phyloP scores from a whole-genome alignment of 2,329 filamentous ascomycete species.

The Phialemonium atrogriseum region DNA sequence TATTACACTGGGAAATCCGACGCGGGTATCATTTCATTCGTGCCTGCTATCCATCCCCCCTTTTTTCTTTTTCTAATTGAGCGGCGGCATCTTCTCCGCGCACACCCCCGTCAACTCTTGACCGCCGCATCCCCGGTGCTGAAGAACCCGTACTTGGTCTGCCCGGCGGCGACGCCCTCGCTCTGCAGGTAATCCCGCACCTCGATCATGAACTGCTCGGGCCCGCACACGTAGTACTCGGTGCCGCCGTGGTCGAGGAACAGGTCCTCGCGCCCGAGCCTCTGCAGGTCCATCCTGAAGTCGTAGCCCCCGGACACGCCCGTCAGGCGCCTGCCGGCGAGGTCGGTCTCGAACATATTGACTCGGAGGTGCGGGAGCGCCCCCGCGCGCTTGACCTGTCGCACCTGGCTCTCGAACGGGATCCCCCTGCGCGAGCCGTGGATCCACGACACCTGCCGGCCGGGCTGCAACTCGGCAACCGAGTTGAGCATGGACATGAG shows the following conservation, averaged over 20 bases:
- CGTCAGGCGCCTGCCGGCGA: constrained; percentile 34
- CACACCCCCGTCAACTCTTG: constrained; percentile 6
- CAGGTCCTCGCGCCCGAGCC: constrained; percentile 34
- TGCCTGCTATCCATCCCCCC: no score
- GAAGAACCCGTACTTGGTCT: constrained; percentile 39
- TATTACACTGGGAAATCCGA: no score
- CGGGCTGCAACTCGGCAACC: constrained; percentile 32
- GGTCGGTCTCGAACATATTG: constrained; percentile 41
- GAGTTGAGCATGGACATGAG: constrained; percentile 54
- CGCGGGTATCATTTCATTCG: no score
- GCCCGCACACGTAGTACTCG: constrained; percentile 47
- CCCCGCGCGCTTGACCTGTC: constrained; percentile 30
- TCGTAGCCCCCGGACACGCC: constrained; percentile 36
- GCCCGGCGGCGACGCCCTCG: constrained; percentile 27
- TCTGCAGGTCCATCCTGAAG: constrained; percentile 37
- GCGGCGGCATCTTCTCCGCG: no score
- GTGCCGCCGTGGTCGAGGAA: constrained; percentile 34
- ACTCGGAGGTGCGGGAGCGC: constrained; percentile 25
- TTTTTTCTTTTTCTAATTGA: no score
- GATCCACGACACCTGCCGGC: constrained; percentile 48
- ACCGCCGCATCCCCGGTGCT: constrained; percentile 32
- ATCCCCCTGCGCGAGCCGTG: constrained; percentile 45
- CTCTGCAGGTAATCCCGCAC: constrained; percentile 33
- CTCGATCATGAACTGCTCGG: constrained; percentile 46
- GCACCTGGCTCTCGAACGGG: constrained; percentile 46